Base-by-base conservation (phyloP, 495 filamentous ascomycete species). In the Tuber calosporum region DNA sequence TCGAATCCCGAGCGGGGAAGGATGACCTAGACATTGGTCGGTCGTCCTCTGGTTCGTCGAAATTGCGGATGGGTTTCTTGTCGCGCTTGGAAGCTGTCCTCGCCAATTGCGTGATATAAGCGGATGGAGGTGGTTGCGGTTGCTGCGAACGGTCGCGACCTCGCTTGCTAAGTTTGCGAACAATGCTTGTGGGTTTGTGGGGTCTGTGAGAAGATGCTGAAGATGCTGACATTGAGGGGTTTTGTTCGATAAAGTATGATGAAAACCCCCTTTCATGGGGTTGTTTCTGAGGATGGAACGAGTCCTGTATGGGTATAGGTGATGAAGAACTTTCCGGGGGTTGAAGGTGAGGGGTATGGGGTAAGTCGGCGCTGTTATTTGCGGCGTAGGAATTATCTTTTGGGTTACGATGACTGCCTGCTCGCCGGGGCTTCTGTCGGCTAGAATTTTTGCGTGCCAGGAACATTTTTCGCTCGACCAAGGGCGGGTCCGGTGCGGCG, bases 131-230 rank as follows among this genome's bases (percentile, higher is more conserved):
- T 70, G 76, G 76, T 42, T 77, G 72, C 38, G 62, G 66, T 48
- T 73, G 74, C 36, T 77, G 76, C 38, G 69, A 73, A 43, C 69
- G 20, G 19, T 75, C 77, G 67, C 76, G 77, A 39, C 69, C 70
- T 72, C 74, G 69, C 70, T 77, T 81, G 77, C 80, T 81, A 40
- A 81, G 68, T 45, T 69, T 81, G 37, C 80, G 79, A 67, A 75
- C 68, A 34, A 81, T 69, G 43, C 76, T 74, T 8, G 77, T 73
- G 34, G 69, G 67, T 74, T 81, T 81, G 72, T 81, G 79, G 48
- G 69, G 79, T 34, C 76, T 76, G 66, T 77, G 79, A n/a, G 76
- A 81, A 30, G 79, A 81, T 22, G 67, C 70, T 17, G 79, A 78
- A 48, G 77, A 79, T 43, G 69, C 73, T 48, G 78, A 72, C 26